Percentiles rank a stretch among this genome's conserved stretches.
These are phyloP conservation scores for Candida piceae DNA, from an alignment of 805 yeast genomes.

Conservation along the genomic window DNA sequence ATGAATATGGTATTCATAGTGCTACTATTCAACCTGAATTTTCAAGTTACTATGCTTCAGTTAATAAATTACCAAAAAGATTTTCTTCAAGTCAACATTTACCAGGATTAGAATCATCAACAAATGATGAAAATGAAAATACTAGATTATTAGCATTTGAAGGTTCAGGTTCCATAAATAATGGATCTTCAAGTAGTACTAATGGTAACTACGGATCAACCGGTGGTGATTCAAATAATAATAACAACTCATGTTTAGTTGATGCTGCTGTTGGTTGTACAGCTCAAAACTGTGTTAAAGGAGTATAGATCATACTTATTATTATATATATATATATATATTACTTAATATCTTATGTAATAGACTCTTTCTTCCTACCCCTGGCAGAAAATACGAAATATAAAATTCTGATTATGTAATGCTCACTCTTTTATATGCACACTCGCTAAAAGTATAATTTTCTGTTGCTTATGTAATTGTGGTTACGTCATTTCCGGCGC, in stretches of 20 bases:
- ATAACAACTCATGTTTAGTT: conserved; percentile 38
- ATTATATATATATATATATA: no score
- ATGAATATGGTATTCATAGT: conserved; percentile 80
- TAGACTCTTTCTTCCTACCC: no score
- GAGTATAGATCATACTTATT: background rate
- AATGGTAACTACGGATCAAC: conserved; percentile 23
- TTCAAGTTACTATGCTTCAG: conserved; percentile 29
- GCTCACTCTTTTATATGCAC: no score
- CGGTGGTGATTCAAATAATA: conserved; percentile 27
- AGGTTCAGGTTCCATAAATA: conserved; percentile 30
- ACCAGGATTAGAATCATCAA: conserved; percentile 2
- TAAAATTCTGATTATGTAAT: no score
- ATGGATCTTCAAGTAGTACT: no score
- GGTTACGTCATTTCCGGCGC: no score
- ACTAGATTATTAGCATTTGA: conserved; percentile 23
- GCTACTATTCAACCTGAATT: conserved; percentile 98
- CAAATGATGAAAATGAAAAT: conserved; percentile 5
- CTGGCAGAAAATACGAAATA: no score
- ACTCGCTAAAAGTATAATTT: no score
- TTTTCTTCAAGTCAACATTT: conserved; percentile 21
- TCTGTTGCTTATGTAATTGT: no score
- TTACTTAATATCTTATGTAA: no score
- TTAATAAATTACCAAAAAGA: conserved; percentile 26
- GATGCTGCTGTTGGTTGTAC: conserved; percentile 52
- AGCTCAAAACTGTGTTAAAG: conserved; percentile 36